Evolutionary conservation across 768 basidiomycete species (phyloP).

Genomic region (Auriscalpium microsporum): DNA sequence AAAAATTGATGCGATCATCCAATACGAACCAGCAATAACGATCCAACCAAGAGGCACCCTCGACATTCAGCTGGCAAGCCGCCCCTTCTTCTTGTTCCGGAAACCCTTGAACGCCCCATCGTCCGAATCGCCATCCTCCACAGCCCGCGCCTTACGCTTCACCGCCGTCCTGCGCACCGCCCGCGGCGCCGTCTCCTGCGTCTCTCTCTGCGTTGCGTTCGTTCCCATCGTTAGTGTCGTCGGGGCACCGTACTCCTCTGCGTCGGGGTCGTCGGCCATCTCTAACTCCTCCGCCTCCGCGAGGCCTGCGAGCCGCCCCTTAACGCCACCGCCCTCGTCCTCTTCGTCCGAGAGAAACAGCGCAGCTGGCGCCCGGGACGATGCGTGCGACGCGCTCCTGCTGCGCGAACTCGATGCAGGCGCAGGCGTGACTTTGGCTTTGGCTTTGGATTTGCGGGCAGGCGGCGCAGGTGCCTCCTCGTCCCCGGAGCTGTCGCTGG

Average conservation of each 20-base stretch:
- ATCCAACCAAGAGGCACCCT: background rate
- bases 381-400: too few relatives aligned
- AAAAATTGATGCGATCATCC: background rate
- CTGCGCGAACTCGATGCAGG: background rate
- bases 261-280: background rate
- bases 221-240: constrained; percentile 15
- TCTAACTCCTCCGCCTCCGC: background rate
- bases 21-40: background rate
- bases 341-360: constrained; percentile 11
- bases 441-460: background rate
- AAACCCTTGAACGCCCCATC: constrained; percentile 61
- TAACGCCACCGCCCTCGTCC: background rate
- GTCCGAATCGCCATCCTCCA: constrained; percentile 58
- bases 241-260: constrained; percentile 15
- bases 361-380: background rate
- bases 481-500: background rate
- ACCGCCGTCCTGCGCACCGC: constrained; percentile 8
- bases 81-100: constrained; percentile 23
- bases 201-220: constrained; percentile 16
- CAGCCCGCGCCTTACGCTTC: constrained; percentile 11
- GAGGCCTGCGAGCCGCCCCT: background rate
- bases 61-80: background rate
- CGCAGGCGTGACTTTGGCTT: background rate
- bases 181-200: constrained; percentile 7
- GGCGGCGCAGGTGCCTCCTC: background rate